Base-by-base conservation (phyloP, 495 filamentous ascomycete species). In the Podospora conica region DNA sequence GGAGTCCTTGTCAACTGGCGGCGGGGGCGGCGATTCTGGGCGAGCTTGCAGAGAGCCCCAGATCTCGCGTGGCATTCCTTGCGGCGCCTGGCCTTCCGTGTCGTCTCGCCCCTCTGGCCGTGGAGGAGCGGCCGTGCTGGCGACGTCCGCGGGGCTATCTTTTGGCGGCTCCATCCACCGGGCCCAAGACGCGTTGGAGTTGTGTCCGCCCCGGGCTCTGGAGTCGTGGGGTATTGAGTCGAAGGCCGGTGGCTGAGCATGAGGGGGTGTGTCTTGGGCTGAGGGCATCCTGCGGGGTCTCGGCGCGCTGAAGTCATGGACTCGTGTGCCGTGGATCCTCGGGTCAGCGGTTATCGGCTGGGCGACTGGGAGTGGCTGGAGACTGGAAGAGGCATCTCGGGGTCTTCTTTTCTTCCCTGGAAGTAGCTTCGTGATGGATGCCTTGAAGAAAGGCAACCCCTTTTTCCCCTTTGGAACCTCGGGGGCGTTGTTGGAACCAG, bases 261-360 rank as follows among this genome's bases (percentile, higher is more conserved):
- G 11, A 8, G 65, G 31, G 3, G 21, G 48, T 12, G 64, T 31
- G 25, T 75, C 73, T 54, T 59, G 69, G 18, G 25, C 70, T 24
- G 76, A 70, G 0, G 85, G 66, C 64, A 83, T 80, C 56, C 85
- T 80, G 59, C 83, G 85, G n/a, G 85, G 83, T 40, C 91, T 81
- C 10, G 93, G 93, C 1, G 88, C 91, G 69, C 90, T 94, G 68
- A 97, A 97, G 74, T 97, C 93, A 76, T 97, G 93, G 9, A 97
- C 86, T 31, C 87, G 84, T 10, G 88, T 94, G 27, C 93, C 93
- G 54, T 86, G 85, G 69, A 97, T 97, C 54, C 92, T 78, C 20
- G 91, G 91, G 71, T 96, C 93, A 69, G 92, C 94, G 65, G 61
- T 71, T n/a, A 18, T 48, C 9, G 78, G 75, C 27, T 78, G 71